Conservation (phyloP, 202 grass and related monocot genomes). For the Panicum hallii region DNA sequence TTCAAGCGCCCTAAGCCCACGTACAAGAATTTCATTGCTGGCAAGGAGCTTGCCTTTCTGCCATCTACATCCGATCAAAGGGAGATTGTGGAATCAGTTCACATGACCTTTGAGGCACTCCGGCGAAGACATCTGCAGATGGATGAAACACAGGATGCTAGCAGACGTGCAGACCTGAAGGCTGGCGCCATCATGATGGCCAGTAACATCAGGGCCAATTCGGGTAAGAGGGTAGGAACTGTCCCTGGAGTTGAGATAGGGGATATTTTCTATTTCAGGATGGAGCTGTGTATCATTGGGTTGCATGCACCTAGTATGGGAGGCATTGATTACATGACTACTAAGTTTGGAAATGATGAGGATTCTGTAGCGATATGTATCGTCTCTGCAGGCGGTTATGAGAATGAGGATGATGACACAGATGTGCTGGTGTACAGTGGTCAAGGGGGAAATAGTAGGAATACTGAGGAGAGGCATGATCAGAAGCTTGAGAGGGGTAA, state of each 20-base stretch:
- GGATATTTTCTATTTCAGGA: constrained; percentile 97
- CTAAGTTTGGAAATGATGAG: constrained; percentile 62
- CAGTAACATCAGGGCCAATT: constrained; percentile 77
- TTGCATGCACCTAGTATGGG: constrained; percentile 89
- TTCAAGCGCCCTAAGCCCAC: constrained; percentile 55
- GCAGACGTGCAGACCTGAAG: constrained; percentile 71
- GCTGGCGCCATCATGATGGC: constrained; percentile 83
- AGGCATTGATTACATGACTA: constrained; percentile 88
- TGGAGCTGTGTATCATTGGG: constrained; percentile 86
- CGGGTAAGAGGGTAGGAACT: constrained; percentile 67
- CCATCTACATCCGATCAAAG: constrained; percentile 60
- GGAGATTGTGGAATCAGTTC: constrained; percentile 75
- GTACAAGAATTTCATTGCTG: constrained; percentile 60
- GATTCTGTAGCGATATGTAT: constrained; percentile 92
- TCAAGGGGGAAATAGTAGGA: constrained; percentile 74
- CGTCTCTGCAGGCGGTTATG: constrained; percentile 87
- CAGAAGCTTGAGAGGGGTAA: constrained; percentile 96
- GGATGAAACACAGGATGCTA: constrained; percentile 71
- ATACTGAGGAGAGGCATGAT: constrained; percentile 68
- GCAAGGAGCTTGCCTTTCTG: constrained; percentile 64
- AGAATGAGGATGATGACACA: constrained; percentile 88
- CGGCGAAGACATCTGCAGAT: constrained; percentile 83
- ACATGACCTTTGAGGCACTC: constrained; percentile 86
- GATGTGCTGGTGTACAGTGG: constrained; percentile 87
- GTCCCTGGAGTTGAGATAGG: constrained; percentile 87